Evolutionary conservation across 2,329 filamentous ascomycete species (phyloP).

Genomic region (Ilyonectria sp.): DNA sequence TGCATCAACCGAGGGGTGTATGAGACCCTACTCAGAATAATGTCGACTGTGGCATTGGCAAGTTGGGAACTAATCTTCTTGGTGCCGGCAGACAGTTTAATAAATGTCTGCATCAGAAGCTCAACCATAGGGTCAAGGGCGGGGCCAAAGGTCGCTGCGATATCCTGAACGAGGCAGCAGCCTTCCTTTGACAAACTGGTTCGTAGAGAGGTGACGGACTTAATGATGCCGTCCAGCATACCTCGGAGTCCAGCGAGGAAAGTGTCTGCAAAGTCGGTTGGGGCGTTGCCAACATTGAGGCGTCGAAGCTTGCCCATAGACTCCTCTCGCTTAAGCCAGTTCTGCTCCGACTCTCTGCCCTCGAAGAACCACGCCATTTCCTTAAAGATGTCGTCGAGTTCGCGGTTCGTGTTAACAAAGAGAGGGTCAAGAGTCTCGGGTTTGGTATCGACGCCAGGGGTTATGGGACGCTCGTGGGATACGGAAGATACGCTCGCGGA

Average conservation of each 20-base stretch:
- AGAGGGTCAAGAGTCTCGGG: conserved; percentile 82
- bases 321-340: conserved; percentile 91
- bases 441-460: conserved; percentile 76
- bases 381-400: conserved; percentile 89
- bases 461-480: conserved; percentile 67
- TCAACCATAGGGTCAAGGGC: conserved; percentile 91
- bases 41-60: conserved; percentile 85
- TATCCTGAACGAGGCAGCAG: conserved; percentile 86
- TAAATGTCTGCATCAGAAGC: conserved; percentile 87
- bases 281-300: conserved; percentile 87
- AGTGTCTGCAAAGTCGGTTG: conserved; percentile 79
- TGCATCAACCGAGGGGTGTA: conserved; percentile 88
- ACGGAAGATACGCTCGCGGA: conserved; percentile 67
- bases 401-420: conserved; percentile 86
- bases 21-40: conserved; percentile 82
- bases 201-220: conserved; percentile 84
- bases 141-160: conserved; percentile 82
- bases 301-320: conserved; percentile 82
- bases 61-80: conserved; percentile 94
- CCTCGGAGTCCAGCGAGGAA: conserved; percentile 81
- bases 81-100: conserved; percentile 90
- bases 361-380: conserved; percentile 89
- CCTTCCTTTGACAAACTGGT: conserved; percentile 93
- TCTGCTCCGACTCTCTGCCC: conserved; percentile 89
- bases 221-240: conserved; percentile 89